These are phyloP conservation scores for Ustanciosporium gigantosporum DNA, from an alignment of 1,284 basidiomycete genomes.

Conservation along the genomic window DNA sequence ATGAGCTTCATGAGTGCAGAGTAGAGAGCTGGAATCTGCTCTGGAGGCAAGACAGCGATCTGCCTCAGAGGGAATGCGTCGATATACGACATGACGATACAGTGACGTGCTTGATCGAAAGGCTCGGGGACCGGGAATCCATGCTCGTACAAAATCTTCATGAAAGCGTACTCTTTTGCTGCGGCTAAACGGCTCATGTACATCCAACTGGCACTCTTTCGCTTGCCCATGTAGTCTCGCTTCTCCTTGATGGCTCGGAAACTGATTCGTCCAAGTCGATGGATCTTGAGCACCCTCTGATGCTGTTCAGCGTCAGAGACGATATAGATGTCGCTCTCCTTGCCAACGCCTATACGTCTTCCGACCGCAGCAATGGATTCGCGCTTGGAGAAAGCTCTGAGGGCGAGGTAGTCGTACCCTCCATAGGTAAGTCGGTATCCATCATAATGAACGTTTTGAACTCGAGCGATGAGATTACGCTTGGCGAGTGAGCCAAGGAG, in stretches of 20 bases:
- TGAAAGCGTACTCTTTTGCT: constrained; percentile 96
- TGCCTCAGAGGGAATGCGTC: constrained; percentile 97
- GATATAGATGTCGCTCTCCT: constrained; percentile 96
- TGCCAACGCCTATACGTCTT: constrained; percentile 96
- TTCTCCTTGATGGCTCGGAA: constrained; percentile 97
- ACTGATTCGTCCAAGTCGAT: constrained; percentile 89
- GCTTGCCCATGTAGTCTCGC: constrained; percentile 92
- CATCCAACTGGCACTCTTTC: constrained; percentile 98
- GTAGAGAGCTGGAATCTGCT: constrained; percentile 77
- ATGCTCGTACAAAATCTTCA: constrained; percentile 96
- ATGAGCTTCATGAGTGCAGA: constrained; percentile 92
- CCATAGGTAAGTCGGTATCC: constrained; percentile 97
- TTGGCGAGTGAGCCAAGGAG: constrained; percentile 86
- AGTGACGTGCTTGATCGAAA: constrained; percentile 91
- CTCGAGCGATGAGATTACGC: constrained; percentile 83
- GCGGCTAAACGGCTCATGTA: constrained; percentile 96
- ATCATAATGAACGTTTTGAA: constrained; percentile 93
- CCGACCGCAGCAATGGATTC: constrained; percentile 68
- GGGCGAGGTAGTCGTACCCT: constrained; percentile 92
- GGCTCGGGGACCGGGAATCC: constrained; percentile 91
- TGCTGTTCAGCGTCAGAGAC: constrained; percentile 81
- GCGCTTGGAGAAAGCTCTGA: constrained; percentile 82
- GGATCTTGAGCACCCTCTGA: constrained; percentile 87
- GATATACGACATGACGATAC: constrained; percentile 92
- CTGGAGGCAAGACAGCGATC: constrained; percentile 78